phyloP scores from a whole-genome alignment of 1,139 yeast species.

The Keqinozyma sinolaborantium region DNA sequence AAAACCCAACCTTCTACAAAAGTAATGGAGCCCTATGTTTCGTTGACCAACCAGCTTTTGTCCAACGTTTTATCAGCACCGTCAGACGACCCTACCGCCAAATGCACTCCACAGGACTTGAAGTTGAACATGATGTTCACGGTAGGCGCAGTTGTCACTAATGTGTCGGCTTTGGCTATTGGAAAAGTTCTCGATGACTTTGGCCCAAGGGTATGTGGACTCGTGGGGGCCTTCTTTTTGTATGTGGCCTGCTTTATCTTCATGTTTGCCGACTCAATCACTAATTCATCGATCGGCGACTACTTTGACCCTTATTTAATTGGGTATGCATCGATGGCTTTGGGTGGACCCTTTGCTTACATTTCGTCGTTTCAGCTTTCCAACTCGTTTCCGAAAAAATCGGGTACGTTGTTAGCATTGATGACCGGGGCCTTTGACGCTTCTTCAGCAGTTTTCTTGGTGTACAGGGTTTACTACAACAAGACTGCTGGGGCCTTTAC shows the following conservation, averaged over 20 bases:
- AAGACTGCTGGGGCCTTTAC: conserved; percentile 24
- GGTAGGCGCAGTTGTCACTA: conserved; percentile 42
- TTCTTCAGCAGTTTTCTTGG: conserved; percentile 42
- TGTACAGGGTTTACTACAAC: conserved; percentile 30
- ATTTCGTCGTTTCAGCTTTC: conserved; percentile 45
- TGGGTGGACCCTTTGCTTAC: conserved; percentile 46
- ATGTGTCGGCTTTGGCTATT: conserved; percentile 39
- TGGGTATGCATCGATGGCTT: conserved; percentile 40
- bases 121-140: conserved; percentile 46
- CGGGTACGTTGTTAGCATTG: conserved; percentile 41
- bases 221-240: conserved; percentile 36
- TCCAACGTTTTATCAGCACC: conserved; percentile 6
- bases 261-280: conserved; percentile 24
- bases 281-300: conserved; percentile 8
- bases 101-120: conserved; percentile 41
- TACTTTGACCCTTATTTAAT: conserved; percentile 36
- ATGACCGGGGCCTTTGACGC: conserved; percentile 48
- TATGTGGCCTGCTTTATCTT: conserved; percentile 36
- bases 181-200: conserved; percentile 38
- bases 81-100: conserved; percentile 16
- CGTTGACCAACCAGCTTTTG: conserved; percentile 9
- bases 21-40: conserved; percentile 7
- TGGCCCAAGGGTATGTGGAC: conserved; percentile 44
- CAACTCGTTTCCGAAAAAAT: conserved; percentile 38
- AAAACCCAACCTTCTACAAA: conserved; percentile 2